phyloP scores from a whole-genome alignment of 2,329 filamentous ascomycete genomes.

The Ophiostoma triangulosporum region DNA sequence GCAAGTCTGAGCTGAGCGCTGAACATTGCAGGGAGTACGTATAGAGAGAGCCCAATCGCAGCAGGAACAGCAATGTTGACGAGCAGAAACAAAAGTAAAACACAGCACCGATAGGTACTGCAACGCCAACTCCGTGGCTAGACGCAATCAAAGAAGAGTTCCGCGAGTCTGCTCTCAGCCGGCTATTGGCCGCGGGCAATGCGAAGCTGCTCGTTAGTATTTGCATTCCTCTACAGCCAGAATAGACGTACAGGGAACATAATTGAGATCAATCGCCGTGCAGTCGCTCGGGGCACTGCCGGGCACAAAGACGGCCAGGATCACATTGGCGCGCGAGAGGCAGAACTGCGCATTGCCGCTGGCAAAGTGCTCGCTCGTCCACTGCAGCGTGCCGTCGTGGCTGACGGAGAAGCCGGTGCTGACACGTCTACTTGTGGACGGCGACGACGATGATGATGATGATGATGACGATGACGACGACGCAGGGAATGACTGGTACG shows the following conservation, averaged over 20 bases:
- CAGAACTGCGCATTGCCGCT: not conserved
- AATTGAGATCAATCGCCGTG: not conserved
- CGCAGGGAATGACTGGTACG: not conserved
- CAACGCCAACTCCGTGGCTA: too few species aligned
- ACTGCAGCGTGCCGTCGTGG: conserved; percentile 1
- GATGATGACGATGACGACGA: not conserved
- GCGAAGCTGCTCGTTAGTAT: not conserved
- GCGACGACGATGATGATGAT: not conserved
- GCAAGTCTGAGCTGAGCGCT: too few species aligned
- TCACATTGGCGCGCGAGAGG: not conserved
- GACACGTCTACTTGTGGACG: not conserved
- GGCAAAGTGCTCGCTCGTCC: not conserved
- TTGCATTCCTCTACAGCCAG: not conserved
- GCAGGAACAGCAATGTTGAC: too few species aligned
- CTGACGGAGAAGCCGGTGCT: not conserved
- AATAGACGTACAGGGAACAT: not conserved
- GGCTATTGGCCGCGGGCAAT: not conserved
- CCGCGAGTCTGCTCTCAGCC: not conserved
- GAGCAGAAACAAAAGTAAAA: too few species aligned
- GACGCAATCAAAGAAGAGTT: not conserved
- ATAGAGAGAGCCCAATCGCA: too few species aligned
- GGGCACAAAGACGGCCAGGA: not conserved
- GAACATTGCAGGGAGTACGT: too few species aligned
- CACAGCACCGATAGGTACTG: too few species aligned
- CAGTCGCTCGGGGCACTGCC: conserved; percentile 1